Evolutionary conservation across 345 rosid genomes (phyloP).

Genomic region (Viola odorata): DNA sequence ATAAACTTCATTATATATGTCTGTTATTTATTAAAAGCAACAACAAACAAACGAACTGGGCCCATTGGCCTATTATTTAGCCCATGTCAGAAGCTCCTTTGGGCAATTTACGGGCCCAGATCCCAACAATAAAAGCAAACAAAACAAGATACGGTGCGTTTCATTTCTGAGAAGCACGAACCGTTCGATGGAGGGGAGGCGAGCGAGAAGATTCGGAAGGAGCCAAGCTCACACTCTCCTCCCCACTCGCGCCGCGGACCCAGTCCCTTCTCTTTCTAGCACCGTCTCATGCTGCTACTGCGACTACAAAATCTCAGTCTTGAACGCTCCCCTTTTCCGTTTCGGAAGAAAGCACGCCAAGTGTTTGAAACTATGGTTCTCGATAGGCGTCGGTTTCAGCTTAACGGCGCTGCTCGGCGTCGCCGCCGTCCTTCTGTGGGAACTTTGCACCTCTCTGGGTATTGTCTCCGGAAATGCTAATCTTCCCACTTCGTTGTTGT

Average conservation of each 20-base stretch:
- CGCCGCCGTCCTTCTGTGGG: slow-evolving; percentile 41
- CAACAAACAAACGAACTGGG: too few relatives aligned
- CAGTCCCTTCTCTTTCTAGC: neutral
- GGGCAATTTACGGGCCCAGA: too few relatives aligned
- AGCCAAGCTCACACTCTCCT: slow-evolving; percentile 2
- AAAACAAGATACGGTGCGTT: too few relatives aligned
- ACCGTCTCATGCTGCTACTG: slow-evolving; percentile 44
- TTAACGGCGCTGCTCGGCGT: slow-evolving; percentile 49
- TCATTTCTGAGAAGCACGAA: too few relatives aligned
- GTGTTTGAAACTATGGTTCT: slow-evolving; percentile 56
- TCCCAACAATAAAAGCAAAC: too few relatives aligned
- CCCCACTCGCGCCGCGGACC: too few relatives aligned
- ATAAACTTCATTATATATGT: too few relatives aligned
- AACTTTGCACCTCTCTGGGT: slow-evolving; percentile 9
- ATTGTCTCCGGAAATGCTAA: slow-evolving; percentile 5
- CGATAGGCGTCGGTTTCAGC: slow-evolving; percentile 73
- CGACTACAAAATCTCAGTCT: slow-evolving; percentile 44
- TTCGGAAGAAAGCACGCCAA: slow-evolving; percentile 57
- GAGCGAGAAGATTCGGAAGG: slow-evolving; percentile 31
- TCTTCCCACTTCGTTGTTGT: slow-evolving; percentile 12
- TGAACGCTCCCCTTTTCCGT: slow-evolving; percentile 46
- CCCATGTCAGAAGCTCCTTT: too few relatives aligned
- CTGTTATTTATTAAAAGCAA: too few relatives aligned
- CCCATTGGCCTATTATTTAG: too few relatives aligned
- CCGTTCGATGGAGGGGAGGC: slow-evolving; percentile 18